Evolutionary conservation across 192 early-diverging fungal species (phyloP), one percentile per base, ranked within the genome.

Genomic region (Backusella morwellensis): DNA sequence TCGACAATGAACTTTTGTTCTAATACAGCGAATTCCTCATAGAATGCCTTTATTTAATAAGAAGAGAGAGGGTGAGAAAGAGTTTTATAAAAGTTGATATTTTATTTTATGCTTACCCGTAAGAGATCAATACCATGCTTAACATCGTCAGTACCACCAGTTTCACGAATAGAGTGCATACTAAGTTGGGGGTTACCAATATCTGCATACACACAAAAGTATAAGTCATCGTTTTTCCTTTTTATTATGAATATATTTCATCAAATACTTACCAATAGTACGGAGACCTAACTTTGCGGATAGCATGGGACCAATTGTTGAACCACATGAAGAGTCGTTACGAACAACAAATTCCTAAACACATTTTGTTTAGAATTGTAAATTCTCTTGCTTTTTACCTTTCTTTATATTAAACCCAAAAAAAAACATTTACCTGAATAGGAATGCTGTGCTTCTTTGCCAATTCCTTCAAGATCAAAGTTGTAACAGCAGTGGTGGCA

Each of bases 101-200:
- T 40, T 12, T 69, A 5, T 8, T 26, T 26, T 32, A 29, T 35
- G n/a, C 74, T 77, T 86, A 89, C 93, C 78, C 91, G 86, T 80
- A 99, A 97, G 77, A 99, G 84, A 75, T 89, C 82, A 79, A 99
- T 94, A 35, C 95, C 90, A 81, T 93, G 81, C 0, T 85, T 86
- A 54, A 98, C 93, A 79, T 98, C 98, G 71, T 97, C 92, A 35
- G 90, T 88, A 12, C 97, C 98, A 75, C 92, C 91, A 14, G 88
- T 89, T 84, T 99, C 97, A 67, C 97, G 95, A 84, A 97, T 93
- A 74, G 95, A 97, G 84, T 99, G 98, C 98, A 98, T 99, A 76
- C 93, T 93, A 75, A 98, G 82, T 84, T 99, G 95, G 35, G 97
- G 92, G 77, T 96, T 97, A 66, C 98, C 97, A 44, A 99, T 92